These are phyloP conservation scores for Rhodotorula sp. DNA, from an alignment of 1,284 basidiomycete species.

Conservation along the genomic window DNA sequence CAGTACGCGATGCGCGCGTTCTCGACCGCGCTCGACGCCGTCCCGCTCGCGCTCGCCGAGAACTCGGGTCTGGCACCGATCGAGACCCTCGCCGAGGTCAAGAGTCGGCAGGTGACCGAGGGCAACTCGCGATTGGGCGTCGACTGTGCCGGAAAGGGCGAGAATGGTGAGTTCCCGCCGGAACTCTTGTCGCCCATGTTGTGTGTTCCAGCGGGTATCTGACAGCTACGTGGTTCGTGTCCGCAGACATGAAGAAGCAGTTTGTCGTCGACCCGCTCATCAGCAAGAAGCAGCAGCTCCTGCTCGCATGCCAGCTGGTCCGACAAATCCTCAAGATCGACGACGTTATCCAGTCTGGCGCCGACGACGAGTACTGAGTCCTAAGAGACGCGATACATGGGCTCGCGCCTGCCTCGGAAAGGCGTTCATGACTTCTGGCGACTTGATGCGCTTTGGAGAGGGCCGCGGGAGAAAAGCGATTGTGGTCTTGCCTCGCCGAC, in stretches of 20 bases:
- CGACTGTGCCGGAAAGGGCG: constrained; percentile 82
- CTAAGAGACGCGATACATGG: neutral
- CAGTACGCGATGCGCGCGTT: constrained; percentile 99
- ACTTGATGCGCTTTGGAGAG: too few relatives aligned
- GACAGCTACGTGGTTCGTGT: neutral
- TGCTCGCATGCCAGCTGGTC: constrained; percentile 89
- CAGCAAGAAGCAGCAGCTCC: constrained; percentile 94
- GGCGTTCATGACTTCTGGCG: too few relatives aligned
- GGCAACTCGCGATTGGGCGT: constrained; percentile 82
- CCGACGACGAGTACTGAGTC: neutral
- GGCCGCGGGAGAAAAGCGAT: too few relatives aligned
- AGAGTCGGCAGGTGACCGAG: constrained; percentile 89
- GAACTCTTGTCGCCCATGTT: neutral
- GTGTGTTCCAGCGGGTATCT: neutral
- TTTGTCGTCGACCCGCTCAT: constrained; percentile 97
- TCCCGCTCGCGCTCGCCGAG: constrained; percentile 93
- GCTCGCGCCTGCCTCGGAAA: neutral
- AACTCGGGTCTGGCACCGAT: constrained; percentile 97
- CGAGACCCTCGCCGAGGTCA: constrained; percentile 91
- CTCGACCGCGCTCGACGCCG: constrained; percentile 84
- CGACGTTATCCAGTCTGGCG: constrained; percentile 32
- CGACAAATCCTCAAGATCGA: constrained; percentile 50
- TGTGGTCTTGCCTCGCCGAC: too few relatives aligned
- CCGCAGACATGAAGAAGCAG: constrained; percentile 91
- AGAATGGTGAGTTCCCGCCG: constrained; percentile 65